Evolutionary conservation across 2,329 filamentous ascomycete species (phyloP), one percentile per base, ranked within the genome.

Genomic region (Niveomyces coronatus): DNA sequence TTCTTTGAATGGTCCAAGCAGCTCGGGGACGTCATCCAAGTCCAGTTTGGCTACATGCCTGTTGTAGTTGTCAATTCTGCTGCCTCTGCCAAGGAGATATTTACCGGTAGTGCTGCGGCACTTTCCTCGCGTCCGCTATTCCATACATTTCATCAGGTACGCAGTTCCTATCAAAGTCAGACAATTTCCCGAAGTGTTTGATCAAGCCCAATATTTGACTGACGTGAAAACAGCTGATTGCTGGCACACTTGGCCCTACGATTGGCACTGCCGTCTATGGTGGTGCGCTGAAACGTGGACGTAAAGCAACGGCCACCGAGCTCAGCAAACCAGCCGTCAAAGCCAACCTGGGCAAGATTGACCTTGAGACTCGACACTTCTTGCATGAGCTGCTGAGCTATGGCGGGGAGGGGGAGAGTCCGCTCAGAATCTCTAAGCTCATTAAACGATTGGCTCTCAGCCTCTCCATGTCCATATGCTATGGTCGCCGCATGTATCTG

Each of bases 281-380:
- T n/a, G 28, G 32, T 17, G 35, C 28, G 3, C n/a, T 38, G 28
- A 38, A 37, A 16, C 35, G 35, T 17, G 35, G 28, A 4, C 35
- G 35, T 1, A 31, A 38, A 13, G 35, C 35, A 7, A 38, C 35
- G 1, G 35, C 35, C 6, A 29, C 35, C 11, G 35, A 38, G 29
- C 35, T 38, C 29, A 38, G 35, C 29, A 38, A 38, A 8, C 35
- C 35, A 5, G 35, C 35, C 4, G 35, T 38, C 29, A 38, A 38
- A 6, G 28, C 28, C 13, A 38, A 38, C 15, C 35, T 32, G 8
- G 29, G 20, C 15, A 38, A 38, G 15, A 31, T 38, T n/a, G 28
- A 38, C 17, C 28, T 38, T 13, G 35, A 38, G 19, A 26, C 29
- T 9, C 19, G 35, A 9, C 35, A 37, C 15, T 31, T 37, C 15